phyloP scores from a whole-genome alignment of 2,329 filamentous ascomycete species.

The Fusarium dlaminii region DNA sequence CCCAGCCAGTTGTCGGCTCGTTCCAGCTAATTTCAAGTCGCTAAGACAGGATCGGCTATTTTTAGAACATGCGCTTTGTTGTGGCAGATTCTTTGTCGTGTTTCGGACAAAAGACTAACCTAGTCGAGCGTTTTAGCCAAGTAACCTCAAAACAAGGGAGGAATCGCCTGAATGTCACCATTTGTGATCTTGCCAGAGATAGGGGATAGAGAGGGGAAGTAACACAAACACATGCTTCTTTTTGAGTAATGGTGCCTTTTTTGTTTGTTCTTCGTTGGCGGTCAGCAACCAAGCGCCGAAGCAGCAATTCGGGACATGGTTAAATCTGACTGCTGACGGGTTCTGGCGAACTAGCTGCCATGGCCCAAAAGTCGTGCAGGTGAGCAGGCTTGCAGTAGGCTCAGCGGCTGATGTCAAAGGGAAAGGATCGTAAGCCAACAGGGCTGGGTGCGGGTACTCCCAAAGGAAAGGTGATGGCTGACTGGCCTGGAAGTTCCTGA shows the following conservation, averaged over 20 bases:
- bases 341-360: background rate
- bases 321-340: slow-evolving; percentile 39
- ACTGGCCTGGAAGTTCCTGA: slow-evolving; percentile 20
- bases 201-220: background rate
- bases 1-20: slow-evolving; percentile 27
- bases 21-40: slow-evolving; percentile 35
- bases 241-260: background rate
- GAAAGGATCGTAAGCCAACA: slow-evolving; percentile 42
- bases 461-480: slow-evolving; percentile 16
- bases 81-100: slow-evolving; percentile 32
- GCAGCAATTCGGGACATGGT: slow-evolving; percentile 21
- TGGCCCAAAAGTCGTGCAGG: slow-evolving; percentile 25
- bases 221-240: slow-evolving; percentile 17
- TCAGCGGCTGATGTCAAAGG: slow-evolving; percentile 36
- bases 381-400: slow-evolving; percentile 33
- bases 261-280: slow-evolving; percentile 18
- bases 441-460: slow-evolving; percentile 35
- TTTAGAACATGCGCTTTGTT: slow-evolving; percentile 31
- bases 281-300: slow-evolving; percentile 31
- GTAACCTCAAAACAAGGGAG: slow-evolving; percentile 21
- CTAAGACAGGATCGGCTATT: slow-evolving; percentile 30
- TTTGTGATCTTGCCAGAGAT: background rate
- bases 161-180: slow-evolving; percentile 21
- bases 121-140: slow-evolving; percentile 15
- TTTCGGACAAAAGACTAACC: slow-evolving; percentile 37